Base-by-base conservation (phyloP, 345 rosid species). In the Pistacia atlantica region DNA sequence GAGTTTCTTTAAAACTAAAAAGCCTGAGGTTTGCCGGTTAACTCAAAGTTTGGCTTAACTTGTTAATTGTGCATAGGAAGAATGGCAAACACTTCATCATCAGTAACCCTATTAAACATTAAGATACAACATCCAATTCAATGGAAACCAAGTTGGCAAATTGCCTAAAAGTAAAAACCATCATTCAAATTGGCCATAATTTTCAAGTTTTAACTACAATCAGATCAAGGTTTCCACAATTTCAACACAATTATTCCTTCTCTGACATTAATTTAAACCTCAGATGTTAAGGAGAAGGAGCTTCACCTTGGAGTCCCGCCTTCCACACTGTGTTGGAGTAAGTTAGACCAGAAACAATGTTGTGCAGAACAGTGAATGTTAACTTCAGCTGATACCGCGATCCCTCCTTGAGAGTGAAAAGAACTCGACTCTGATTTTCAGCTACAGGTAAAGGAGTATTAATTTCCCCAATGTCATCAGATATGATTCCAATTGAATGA, bases 311-410 rank as follows among this genome's bases (percentile, higher is more conserved):
- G 33, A 88, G 67, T 42, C 88, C 87, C 8, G 78, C 79, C 79
- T 86, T 88, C 91, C 88, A 84, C 66, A 88, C 91, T 0, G 80
- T 78, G 78, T 86, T 86, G 56, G 86, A 75, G 73, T 84, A 88
- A 49, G 78, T 80, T 31, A 86, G 82, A 66, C 91, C 89, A 58
- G 88, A 88, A 71, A 88, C 91, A 61, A 88, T 84, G 79, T 88
- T 88, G 76, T 88, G 86, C 69, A 84, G 71, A 77, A 88, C 88
- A 64, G 76, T 83, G 72, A 86, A 88, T 37, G 88, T 78, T 45
- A 88, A 46, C 83, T 82, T 86, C 48, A 86, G 87, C 76, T 68
- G 88, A 73, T 84, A 86, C 9, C 45, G 83, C 75, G 90, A 84
- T 77, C 90, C 89, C 69, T 88, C 90, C 72, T 57, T 79, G 65